These are phyloP conservation scores for Colletotrichum sublineola DNA, from an alignment of 2,329 filamentous ascomycete species.

Conservation along the genomic window DNA sequence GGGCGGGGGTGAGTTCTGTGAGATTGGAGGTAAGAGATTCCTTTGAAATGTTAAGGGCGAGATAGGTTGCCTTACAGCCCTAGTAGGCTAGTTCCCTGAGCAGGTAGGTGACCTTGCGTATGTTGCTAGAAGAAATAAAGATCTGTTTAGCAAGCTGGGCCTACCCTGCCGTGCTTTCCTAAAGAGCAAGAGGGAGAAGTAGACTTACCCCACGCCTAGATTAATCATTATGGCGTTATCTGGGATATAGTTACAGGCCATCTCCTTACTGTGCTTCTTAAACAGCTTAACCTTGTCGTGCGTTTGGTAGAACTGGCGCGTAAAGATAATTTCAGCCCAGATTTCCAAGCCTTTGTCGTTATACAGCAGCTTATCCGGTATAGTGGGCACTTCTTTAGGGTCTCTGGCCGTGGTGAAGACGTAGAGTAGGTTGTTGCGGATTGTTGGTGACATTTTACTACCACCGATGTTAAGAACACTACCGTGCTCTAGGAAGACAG, in stretches of 20 bases:
- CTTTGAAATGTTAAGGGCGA: conserved; percentile 57
- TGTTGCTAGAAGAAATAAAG: conserved; percentile 53
- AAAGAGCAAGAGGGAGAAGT: neutral
- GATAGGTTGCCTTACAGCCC: conserved; percentile 50
- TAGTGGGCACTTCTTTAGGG: conserved; percentile 43
- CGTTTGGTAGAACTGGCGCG: conserved; percentile 56
- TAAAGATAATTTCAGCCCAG: conserved; percentile 58
- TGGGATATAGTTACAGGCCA: conserved; percentile 48
- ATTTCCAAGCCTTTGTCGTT: conserved; percentile 54
- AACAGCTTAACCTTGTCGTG: conserved; percentile 56
- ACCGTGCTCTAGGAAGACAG: conserved; percentile 48
- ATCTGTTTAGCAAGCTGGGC: neutral
- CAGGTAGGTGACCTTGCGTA: conserved; percentile 56
- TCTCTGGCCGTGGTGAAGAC: neutral
- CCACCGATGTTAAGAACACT: conserved; percentile 56
- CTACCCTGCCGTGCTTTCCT: neutral
- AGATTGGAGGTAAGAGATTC: conserved; percentile 53
- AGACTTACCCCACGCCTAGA: conserved; percentile 57
- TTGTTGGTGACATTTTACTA: conserved; percentile 48
- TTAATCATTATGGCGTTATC: conserved; percentile 54
- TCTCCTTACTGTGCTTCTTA: conserved; percentile 51
- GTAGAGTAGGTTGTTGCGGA: conserved; percentile 47
- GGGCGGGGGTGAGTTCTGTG: conserved; percentile 48
- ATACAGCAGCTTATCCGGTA: conserved; percentile 58
- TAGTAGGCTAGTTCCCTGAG: conserved; percentile 52